phyloP scores from a whole-genome alignment of 1,284 basidiomycete genomes.

The Lentinus polychrous region DNA sequence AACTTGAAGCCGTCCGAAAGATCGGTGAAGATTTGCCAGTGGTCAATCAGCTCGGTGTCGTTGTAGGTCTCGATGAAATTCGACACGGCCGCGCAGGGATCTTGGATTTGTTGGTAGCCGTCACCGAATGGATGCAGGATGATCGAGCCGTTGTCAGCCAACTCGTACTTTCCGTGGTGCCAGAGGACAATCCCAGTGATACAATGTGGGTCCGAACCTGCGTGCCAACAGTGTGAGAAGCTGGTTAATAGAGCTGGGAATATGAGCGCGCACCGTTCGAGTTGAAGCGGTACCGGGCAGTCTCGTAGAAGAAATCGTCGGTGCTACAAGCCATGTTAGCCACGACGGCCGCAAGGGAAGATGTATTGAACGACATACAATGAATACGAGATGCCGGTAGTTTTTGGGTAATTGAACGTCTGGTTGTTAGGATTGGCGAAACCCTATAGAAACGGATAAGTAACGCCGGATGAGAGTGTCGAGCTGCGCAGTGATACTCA shows the following conservation, averaged over 20 bases:
- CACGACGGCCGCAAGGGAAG: not conserved
- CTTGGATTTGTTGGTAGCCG: conserved; percentile 88
- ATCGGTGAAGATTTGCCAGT: conserved; percentile 59
- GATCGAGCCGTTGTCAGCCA: conserved; percentile 74
- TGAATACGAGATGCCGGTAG: conserved; percentile 80
- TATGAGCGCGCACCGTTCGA: conserved; percentile 57
- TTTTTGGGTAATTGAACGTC: conserved; percentile 76
- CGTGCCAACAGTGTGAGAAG: conserved; percentile 7
- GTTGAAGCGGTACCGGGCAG: conserved; percentile 81
- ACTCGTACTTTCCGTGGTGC: conserved; percentile 74
- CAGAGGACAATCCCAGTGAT: conserved; percentile 82
- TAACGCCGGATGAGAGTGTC: not conserved
- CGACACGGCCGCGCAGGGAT: conserved; percentile 80
- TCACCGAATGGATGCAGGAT: conserved; percentile 66
- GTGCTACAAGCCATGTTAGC: conserved; percentile 34
- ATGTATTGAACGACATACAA: conserved; percentile 68
- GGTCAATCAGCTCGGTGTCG: conserved; percentile 48
- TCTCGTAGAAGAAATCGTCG: conserved; percentile 73
- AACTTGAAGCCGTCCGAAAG: conserved; percentile 49
- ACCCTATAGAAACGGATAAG: conserved; percentile 35
- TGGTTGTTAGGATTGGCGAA: conserved; percentile 80
- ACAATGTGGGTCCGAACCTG: conserved; percentile 70
- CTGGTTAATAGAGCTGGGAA: not conserved
- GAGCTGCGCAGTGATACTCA: conserved; percentile 33
- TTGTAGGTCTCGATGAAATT: conserved; percentile 83